Evolutionary conservation across 2,329 filamentous ascomycete species (phyloP).

Genomic region (Fusarium abutilonis): DNA sequence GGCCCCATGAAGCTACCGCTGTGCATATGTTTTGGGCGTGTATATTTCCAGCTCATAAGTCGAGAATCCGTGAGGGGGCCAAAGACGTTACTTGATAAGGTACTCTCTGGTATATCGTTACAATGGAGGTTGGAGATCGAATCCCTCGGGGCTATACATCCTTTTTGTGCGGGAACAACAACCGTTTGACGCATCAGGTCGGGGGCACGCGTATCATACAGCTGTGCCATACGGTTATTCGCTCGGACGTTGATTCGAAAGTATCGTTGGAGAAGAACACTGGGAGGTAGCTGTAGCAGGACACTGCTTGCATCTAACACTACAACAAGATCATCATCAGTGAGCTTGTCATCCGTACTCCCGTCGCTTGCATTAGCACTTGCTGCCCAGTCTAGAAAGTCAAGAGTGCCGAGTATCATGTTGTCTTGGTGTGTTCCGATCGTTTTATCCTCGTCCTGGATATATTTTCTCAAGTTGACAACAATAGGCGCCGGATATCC

Average conservation of each 20-base stretch:
- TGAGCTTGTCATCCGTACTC: background rate
- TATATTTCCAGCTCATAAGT: slow-evolving; percentile 8
- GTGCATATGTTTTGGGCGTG: slow-evolving; percentile 43
- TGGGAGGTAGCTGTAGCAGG: slow-evolving; percentile 43
- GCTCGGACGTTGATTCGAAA: slow-evolving; percentile 24
- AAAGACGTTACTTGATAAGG: slow-evolving; percentile 19
- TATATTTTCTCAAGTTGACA: slow-evolving; percentile 39
- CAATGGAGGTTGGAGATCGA: slow-evolving; percentile 27
- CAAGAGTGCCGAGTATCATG: slow-evolving; percentile 42
- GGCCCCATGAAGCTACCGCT: slow-evolving; percentile 44
- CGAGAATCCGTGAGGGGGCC: slow-evolving; percentile 25
- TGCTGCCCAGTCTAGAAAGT: slow-evolving; percentile 35
- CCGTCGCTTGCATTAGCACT: background rate
- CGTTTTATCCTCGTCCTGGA: no score
- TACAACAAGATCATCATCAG: slow-evolving; percentile 39
- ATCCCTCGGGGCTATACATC: slow-evolving; percentile 24
- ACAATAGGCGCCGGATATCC: slow-evolving; percentile 43
- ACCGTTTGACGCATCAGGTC: slow-evolving; percentile 29
- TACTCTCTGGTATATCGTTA: slow-evolving; percentile 28
- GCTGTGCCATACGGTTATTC: slow-evolving; percentile 14
- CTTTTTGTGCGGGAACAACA: slow-evolving; percentile 31
- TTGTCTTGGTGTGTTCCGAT: slow-evolving; percentile 27
- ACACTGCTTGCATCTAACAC: slow-evolving; percentile 43
- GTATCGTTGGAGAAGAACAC: slow-evolving; percentile 41
- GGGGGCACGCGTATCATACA: slow-evolving; percentile 9